Evolutionary conservation across 345 rosid species (phyloP).

Genomic region (Linum usitatissimum): DNA sequence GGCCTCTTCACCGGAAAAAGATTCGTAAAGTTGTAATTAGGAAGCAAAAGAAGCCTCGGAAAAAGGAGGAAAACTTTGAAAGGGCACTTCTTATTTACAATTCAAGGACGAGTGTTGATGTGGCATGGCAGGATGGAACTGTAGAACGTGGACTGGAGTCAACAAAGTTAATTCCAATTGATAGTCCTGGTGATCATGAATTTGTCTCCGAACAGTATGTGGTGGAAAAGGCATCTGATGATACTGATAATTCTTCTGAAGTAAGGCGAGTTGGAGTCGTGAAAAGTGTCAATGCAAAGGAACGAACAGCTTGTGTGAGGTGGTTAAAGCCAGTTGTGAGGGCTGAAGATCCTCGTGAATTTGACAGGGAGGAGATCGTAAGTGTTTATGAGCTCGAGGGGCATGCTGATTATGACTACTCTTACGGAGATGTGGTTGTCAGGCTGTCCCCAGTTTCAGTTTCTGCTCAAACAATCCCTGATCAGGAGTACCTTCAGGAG

Average conservation of each 20-base stretch:
- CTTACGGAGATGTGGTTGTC: slow-evolving; percentile 88
- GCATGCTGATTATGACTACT: slow-evolving; percentile 95
- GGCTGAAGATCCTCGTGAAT: slow-evolving; percentile 79
- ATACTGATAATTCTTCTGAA: slow-evolving; percentile 48
- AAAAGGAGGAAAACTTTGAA: slow-evolving; percentile 84
- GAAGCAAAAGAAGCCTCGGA: slow-evolving; percentile 70
- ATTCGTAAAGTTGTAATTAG: slow-evolving; percentile 70
- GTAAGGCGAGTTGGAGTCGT: slow-evolving; percentile 74
- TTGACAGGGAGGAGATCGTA: slow-evolving; percentile 76
- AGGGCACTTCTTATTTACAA: slow-evolving; percentile 63
- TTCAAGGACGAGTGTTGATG: slow-evolving; percentile 62
- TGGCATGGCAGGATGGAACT: slow-evolving; percentile 88
- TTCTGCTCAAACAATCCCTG: slow-evolving; percentile 29
- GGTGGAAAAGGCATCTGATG: slow-evolving; percentile 80
- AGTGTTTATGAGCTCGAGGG: slow-evolving; percentile 93
- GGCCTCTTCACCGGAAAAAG: slow-evolving; percentile 89
- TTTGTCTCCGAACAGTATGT: slow-evolving; percentile 87
- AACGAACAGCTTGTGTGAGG: slow-evolving; percentile 71
- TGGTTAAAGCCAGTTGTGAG: slow-evolving; percentile 71
- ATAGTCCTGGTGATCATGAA: slow-evolving; percentile 98
- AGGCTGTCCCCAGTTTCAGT: slow-evolving; percentile 55
- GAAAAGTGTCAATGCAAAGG: slow-evolving; percentile 85
- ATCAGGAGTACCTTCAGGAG: slow-evolving; percentile 26
- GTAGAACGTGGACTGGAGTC: slow-evolving; percentile 42
- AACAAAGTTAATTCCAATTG: slow-evolving; percentile 66